Evolutionary conservation across 805 yeast genomes (phyloP).

Genomic region (Starmera pachycereana): DNA sequence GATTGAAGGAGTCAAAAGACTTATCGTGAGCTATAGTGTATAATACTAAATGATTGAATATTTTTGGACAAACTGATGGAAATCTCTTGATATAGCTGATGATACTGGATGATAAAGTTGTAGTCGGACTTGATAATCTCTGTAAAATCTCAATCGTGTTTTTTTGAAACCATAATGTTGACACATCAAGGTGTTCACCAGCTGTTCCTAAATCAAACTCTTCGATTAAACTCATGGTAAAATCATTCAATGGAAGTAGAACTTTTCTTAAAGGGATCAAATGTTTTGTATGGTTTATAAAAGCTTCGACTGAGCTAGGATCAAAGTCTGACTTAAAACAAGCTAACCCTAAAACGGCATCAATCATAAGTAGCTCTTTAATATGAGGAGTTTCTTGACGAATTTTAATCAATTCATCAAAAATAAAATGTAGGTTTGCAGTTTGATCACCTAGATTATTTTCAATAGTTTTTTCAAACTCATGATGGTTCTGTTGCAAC

Average conservation of each 20-base stretch:
- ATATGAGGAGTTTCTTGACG: constrained; percentile 8
- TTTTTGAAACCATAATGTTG: no score
- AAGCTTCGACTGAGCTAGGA: constrained; percentile 3
- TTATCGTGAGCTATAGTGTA: no score
- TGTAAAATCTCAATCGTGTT: no score
- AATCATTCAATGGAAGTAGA: constrained; percentile 8
- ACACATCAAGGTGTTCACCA: no score
- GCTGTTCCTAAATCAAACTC: not conserved
- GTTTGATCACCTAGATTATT: constrained; percentile 12
- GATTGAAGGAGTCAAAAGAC: no score
- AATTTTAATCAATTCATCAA: constrained; percentile 17
- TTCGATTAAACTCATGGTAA: constrained; percentile 7
- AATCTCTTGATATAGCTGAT: no score
- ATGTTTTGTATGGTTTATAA: constrained; percentile 9
- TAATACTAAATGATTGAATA: no score
- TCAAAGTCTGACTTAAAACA: constrained; percentile 18
- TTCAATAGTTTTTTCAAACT: constrained; percentile 4
- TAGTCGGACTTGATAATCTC: no score
- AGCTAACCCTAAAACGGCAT: constrained; percentile 30
- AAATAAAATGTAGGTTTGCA: constrained; percentile 17
- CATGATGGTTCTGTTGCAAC: not conserved
- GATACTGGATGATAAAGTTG: no score
- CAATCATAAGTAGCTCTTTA: constrained; percentile 21
- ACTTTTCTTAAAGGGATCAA: constrained; percentile 2
- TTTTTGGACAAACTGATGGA: no score